Evolutionary conservation across 2,329 filamentous ascomycete species (phyloP).

Genomic region (Graphilbum ipis-grandicollis): DNA sequence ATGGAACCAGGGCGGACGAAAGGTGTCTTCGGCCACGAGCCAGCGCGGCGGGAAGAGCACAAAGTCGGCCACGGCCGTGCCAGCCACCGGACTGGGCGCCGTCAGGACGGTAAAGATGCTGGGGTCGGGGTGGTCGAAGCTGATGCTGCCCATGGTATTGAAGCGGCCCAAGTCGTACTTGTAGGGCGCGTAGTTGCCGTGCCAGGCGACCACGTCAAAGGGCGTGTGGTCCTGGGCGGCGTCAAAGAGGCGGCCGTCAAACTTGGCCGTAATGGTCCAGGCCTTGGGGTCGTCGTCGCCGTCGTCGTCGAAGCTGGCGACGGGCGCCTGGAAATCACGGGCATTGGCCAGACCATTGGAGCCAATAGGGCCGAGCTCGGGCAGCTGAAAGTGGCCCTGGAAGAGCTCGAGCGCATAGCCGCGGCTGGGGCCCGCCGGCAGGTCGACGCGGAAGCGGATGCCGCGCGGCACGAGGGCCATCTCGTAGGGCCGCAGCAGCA

Average conservation of each 20-base stretch:
- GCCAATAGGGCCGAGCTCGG: conserved; percentile 55
- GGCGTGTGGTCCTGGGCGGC: conserved; percentile 49
- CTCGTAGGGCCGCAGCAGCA: conserved; percentile 59
- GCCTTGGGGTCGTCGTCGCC: conserved; percentile 14
- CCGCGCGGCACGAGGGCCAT: conserved; percentile 60
- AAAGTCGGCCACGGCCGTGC: conserved; percentile 51
- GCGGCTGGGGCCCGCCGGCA: conserved; percentile 34
- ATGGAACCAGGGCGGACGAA: conserved; percentile 56
- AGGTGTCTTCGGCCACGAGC: conserved; percentile 51
- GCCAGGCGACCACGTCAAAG: conserved; percentile 66
- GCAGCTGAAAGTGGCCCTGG: conserved; percentile 52
- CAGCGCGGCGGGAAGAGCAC: conserved; percentile 56
- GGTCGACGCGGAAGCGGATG: conserved; percentile 51
- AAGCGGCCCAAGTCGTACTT: conserved; percentile 69
- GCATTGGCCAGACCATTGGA: conserved; percentile 56
- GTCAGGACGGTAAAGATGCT: conserved; percentile 58
- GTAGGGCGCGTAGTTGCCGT: conserved; percentile 63
- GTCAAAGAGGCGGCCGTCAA: conserved; percentile 48
- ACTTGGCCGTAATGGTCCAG: conserved; percentile 44
- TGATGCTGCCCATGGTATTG: conserved; percentile 55
- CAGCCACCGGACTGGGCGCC: conserved; percentile 26
- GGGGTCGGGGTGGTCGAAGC: conserved; percentile 62
- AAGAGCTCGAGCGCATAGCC: conserved; percentile 64
- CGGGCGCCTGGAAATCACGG: conserved; percentile 57
- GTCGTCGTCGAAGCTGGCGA: conserved; percentile 49